A percentile compares a stretch with the other conserved stretches of the same genome.
These are phyloP conservation scores for Triangularia setosa DNA, from an alignment of 2,329 filamentous ascomycete genomes.

Conservation along the genomic window DNA sequence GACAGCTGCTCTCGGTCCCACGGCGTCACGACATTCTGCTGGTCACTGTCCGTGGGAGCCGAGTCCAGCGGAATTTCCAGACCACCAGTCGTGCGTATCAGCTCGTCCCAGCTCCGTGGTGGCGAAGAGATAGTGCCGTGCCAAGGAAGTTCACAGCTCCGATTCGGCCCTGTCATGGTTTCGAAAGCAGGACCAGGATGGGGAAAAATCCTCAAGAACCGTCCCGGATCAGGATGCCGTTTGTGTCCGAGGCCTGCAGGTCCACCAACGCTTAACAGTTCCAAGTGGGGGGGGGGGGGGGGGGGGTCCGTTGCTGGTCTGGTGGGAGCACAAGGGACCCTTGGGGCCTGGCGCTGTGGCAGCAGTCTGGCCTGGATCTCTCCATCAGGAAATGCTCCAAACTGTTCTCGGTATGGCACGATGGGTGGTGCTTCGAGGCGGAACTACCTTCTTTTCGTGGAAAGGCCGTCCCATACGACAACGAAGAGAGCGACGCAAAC, in stretches of 20 bases:
- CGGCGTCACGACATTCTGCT: background rate
- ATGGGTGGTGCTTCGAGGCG: background rate
- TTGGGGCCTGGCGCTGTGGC: conserved; percentile 2
- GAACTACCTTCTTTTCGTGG: background rate
- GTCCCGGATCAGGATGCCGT: conserved; percentile 13
- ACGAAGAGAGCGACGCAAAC: background rate
- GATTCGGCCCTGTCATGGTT: conserved; percentile 17
- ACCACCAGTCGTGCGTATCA: background rate
- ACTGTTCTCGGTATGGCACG: background rate
- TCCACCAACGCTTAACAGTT: conserved; percentile 11
- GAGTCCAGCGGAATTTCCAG: background rate
- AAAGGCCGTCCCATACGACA: background rate
- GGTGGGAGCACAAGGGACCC: conserved; percentile 5
- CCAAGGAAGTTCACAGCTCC: background rate
- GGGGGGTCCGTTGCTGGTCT: conserved; percentile 12
- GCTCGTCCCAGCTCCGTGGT: conserved; percentile 17
- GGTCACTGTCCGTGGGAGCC: background rate
- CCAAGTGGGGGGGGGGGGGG: conserved; percentile 17
- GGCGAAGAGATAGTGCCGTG: conserved; percentile 19
- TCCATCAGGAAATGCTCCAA: background rate
- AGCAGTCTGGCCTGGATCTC: background rate
- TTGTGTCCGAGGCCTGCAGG: conserved; percentile 18
- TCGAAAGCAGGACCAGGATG: conserved; percentile 10
- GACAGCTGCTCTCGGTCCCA: background rate
- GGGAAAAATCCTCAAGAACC: conserved; percentile 10